A percentile compares a stretch with the other conserved stretches of the same genome.
These are phyloP conservation scores for Pseudozyma hubeiensis DNA, from an alignment of 1,284 basidiomycete species.

Conservation along the genomic window DNA sequence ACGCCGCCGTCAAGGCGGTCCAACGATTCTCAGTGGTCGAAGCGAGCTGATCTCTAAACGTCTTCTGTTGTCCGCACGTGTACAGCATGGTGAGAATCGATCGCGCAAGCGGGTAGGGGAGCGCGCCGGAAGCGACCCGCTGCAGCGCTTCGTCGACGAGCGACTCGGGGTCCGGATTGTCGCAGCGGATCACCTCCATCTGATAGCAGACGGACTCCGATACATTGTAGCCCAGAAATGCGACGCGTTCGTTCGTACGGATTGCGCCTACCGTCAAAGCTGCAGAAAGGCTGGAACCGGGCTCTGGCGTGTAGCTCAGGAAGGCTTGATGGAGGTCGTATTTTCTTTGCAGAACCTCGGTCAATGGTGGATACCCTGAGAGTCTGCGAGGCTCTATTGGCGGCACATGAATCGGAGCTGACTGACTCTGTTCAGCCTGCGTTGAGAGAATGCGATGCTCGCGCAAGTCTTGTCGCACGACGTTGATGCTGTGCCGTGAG, in stretches of 20 bases:
- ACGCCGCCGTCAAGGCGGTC: constrained; percentile 1
- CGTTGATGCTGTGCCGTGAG: not conserved
- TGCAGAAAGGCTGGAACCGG: constrained; percentile 2
- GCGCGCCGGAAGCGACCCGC: not conserved
- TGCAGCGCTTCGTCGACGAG: constrained; percentile 18
- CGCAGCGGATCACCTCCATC: constrained; percentile 9
- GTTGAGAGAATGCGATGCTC: constrained; percentile 14
- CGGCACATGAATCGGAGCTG: not conserved
- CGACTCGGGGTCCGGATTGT: not conserved
- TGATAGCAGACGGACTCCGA: constrained; percentile 29
- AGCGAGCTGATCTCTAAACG: constrained; percentile 8
- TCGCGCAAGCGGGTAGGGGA: constrained; percentile 14
- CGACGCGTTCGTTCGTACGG: constrained; percentile 29
- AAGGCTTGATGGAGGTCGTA: constrained; percentile 30
- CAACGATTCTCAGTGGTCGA: constrained; percentile 11
- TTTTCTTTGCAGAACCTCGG: constrained; percentile 30
- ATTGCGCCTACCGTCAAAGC: constrained; percentile 21
- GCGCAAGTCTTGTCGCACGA: constrained; percentile 34
- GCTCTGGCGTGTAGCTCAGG: constrained; percentile 19
- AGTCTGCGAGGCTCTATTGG: constrained; percentile 15
- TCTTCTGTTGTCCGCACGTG: constrained; percentile 6
- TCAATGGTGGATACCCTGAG: constrained; percentile 35
- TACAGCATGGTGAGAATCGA: constrained; percentile 16
- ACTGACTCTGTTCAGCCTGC: not conserved
- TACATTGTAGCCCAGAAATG: constrained; percentile 40